Percentiles rank a stretch among this genome's conserved stretches.
Conservation (phyloP, 75 land plant species). For the Pseudotsuga menziesii region DNA sequence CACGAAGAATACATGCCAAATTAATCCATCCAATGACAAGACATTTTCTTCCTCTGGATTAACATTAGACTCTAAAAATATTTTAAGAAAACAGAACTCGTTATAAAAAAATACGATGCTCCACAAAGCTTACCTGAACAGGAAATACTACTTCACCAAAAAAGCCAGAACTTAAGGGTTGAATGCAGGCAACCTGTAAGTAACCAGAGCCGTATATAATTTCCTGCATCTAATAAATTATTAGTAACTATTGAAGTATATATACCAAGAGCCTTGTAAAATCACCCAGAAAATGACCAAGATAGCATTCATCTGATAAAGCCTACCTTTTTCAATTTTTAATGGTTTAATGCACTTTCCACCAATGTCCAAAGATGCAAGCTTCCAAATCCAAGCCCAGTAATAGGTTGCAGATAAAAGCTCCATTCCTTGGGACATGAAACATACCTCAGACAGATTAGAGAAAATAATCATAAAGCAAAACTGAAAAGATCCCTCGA, state of each 20-base stretch:
- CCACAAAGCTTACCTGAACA: constrained; percentile 4
- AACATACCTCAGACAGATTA: not conserved
- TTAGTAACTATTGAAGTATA: not conserved
- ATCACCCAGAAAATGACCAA: not conserved
- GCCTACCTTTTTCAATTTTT: not conserved
- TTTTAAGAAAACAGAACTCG: no score
- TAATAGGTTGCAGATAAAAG: not conserved
- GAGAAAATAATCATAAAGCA: not conserved
- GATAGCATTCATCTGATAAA: not conserved
- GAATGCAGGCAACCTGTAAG: not conserved
- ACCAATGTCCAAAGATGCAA: not conserved
- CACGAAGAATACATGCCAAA: no score
- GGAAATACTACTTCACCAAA: not conserved
- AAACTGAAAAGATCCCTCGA: not conserved
- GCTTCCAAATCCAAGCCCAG: not conserved
- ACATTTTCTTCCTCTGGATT: no score
- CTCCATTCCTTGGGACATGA: not conserved
- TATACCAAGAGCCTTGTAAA: not conserved
- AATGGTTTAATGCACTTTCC: not conserved
- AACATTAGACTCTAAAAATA: no score
- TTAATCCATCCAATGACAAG: no score
- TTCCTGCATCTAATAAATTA: constrained; percentile 2
- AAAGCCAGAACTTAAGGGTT: not conserved
- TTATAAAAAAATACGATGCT: no score
- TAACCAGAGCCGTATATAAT: not conserved